These are phyloP conservation scores for Aspergillus uvarum DNA, from an alignment of 2,329 filamentous ascomycete genomes.

Conservation along the genomic window DNA sequence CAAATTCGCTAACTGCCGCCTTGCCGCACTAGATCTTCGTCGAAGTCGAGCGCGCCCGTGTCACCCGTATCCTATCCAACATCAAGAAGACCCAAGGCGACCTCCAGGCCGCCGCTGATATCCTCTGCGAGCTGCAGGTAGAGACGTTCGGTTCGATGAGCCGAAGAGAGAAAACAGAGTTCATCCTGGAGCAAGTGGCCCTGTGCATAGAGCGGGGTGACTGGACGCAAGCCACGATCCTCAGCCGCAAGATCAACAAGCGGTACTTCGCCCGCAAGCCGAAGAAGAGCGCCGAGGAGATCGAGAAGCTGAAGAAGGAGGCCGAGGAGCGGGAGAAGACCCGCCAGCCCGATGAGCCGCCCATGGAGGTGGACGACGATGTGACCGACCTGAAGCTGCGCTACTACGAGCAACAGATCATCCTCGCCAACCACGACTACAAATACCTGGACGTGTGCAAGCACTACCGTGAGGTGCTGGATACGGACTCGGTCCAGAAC, in stretches of 20 bases:
- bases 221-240: conserved; percentile 92
- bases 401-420: conserved; percentile 97
- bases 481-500: conserved; percentile 92
- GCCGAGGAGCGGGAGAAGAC: conserved; percentile 73
- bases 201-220: conserved; percentile 94
- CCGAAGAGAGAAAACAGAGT: conserved; percentile 95
- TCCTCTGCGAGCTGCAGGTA: conserved; percentile 94
- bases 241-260: conserved; percentile 96
- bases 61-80: conserved; percentile 91
- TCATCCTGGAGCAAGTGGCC: conserved; percentile 91
- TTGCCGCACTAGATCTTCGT: conserved; percentile 74
- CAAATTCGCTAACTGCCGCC: neutral
- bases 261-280: conserved; percentile 85
- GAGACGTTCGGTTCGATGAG: conserved; percentile 99
- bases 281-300: conserved; percentile 83
- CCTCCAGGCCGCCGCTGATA: conserved; percentile 83
- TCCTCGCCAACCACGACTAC: conserved; percentile 90
- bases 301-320: conserved; percentile 88
- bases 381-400: conserved; percentile 93
- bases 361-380: conserved; percentile 77
- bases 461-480: conserved; percentile 92
- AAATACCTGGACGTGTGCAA: conserved; percentile 98
- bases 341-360: conserved; percentile 72
- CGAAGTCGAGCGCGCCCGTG: conserved; percentile 92
- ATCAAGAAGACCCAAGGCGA: conserved; percentile 98